Evolutionary conservation across 345 rosid species (phyloP).

Genomic region (Eutrema japonicum): DNA sequence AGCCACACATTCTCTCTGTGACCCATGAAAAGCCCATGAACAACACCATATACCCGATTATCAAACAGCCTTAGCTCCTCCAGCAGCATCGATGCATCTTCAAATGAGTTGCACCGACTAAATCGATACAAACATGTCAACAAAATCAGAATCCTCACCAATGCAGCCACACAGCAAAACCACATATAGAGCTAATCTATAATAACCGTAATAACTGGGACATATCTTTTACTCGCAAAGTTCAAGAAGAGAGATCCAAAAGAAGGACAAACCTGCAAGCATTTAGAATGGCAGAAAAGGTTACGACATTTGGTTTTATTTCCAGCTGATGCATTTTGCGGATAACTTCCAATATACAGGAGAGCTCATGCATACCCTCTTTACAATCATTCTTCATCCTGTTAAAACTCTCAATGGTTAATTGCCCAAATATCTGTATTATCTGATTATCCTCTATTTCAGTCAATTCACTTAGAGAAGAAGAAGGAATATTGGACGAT

Average conservation of each 20-base stretch:
- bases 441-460: conserved; percentile 54
- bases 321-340: conserved; percentile 84
- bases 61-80: conserved; percentile 90
- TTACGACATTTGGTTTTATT: conserved; percentile 94
- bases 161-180: not conserved
- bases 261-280: conserved; percentile 82
- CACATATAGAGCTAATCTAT: not conserved
- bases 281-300: conserved; percentile 89
- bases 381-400: conserved; percentile 52
- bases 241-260: conserved; percentile 15
- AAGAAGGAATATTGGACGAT: conserved; percentile 42
- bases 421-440: conserved; percentile 69
- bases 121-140: conserved; percentile 32
- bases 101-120: conserved; percentile 90
- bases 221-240: conserved; percentile 3
- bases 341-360: conserved; percentile 77
- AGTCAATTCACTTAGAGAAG: conserved; percentile 29
- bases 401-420: conserved; percentile 62
- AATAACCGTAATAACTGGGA: conserved; percentile 7
- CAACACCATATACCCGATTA: conserved; percentile 87
- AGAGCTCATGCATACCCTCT: conserved; percentile 66
- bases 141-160: conserved; percentile 17
- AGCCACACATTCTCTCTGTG: conserved; percentile 70
- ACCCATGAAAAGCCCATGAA: conserved; percentile 97
- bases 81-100: conserved; percentile 88